Evolutionary conservation across 2,329 filamentous ascomycete species (phyloP).

Genomic region (Leptographium wingfieldii): DNA sequence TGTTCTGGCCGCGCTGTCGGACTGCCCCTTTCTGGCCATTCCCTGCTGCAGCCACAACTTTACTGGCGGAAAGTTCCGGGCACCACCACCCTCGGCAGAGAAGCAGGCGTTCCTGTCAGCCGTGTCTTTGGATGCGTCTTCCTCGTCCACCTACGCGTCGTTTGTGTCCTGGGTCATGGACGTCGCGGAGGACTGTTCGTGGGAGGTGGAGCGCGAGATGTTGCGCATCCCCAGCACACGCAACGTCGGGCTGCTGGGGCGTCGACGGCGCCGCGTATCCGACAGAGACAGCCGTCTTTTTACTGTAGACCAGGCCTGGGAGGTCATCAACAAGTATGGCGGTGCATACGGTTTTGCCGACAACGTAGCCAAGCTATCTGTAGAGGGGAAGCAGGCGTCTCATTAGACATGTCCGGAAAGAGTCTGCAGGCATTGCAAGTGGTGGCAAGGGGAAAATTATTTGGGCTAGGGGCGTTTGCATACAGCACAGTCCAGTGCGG

Average conservation of each 20-base stretch:
- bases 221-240: conserved; percentile 85
- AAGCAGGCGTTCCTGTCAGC: conserved; percentile 17
- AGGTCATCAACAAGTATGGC: conserved; percentile 37
- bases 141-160: conserved; percentile 65
- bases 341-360: conserved; percentile 45
- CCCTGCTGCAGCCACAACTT: conserved; percentile 91
- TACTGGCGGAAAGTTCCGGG: conserved; percentile 60
- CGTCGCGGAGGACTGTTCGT: conserved; percentile 62
- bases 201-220: conserved; percentile 68
- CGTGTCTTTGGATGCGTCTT: conserved; percentile 39
- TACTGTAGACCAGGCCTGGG: conserved; percentile 12
- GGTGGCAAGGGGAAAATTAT: not conserved
- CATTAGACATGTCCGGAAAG: not conserved
- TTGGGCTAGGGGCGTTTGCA: not conserved
- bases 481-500: not conserved
- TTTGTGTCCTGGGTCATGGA: conserved; percentile 66
- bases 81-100: conserved; percentile 36
- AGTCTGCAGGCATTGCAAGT: not conserved
- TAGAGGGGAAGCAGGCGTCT: not conserved
- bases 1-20: conserved; percentile 62
- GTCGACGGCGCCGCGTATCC: conserved; percentile 21
- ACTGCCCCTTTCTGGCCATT: conserved; percentile 78
- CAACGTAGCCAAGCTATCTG: conserved; percentile 24
- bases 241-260: conserved; percentile 70
- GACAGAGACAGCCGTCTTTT: conserved; percentile 20